Base-by-base conservation (phyloP, 495 filamentous ascomycete species). In the Talaromyces wortmannii region DNA sequence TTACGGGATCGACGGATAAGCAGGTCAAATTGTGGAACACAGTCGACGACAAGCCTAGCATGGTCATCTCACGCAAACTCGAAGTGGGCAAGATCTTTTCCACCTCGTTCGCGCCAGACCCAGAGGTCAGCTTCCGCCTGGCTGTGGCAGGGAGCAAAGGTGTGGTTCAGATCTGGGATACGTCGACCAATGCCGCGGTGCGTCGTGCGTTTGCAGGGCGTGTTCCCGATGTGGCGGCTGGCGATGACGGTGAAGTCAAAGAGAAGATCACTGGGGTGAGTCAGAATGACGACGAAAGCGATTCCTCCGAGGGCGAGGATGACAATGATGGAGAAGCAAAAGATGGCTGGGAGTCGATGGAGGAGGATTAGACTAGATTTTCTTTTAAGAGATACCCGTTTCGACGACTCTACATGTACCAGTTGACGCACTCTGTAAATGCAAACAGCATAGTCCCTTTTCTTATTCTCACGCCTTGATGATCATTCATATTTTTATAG, bases 1-100 rank as follows among this genome's bases (percentile, higher is more conserved):
- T 82, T 4, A 97, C 94, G 7, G 94, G 90, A 1, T 96, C 91
- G 2, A 88, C 86, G 11, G 94, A 97, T 73, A 92, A 90, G 78
- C 84, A 85, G 18, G 90, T 97, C 46, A 99, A 99, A 79, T 77
- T 99, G 45, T 99, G 94, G 94, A 96, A 96, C 66, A 82, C 96
- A 53, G 80, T 85, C 57, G 64, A 87, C n/a, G 74, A 78, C 43
- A 74, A 72, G 56, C 92, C 92, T 4, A 86, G 83, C 57, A 88
- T 99, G 81, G 90, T 99, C 0, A 89, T 95, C 6, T 88, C 89
- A 7, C 84, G 94, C 31, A 89, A 97, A 70, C 74, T 97, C 36
- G 95, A 90, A 30, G 88, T 97, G 11, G 94, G 94, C 46, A 95
- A 91, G 75, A 86, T 99, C 44, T 99, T 99, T 67, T 90, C 90